Percentiles rank a stretch among this genome's conserved stretches.
These are phyloP conservation scores for Talaromyces sp. DNA, from an alignment of 2,329 filamentous ascomycete genomes.

Conservation along the genomic window DNA sequence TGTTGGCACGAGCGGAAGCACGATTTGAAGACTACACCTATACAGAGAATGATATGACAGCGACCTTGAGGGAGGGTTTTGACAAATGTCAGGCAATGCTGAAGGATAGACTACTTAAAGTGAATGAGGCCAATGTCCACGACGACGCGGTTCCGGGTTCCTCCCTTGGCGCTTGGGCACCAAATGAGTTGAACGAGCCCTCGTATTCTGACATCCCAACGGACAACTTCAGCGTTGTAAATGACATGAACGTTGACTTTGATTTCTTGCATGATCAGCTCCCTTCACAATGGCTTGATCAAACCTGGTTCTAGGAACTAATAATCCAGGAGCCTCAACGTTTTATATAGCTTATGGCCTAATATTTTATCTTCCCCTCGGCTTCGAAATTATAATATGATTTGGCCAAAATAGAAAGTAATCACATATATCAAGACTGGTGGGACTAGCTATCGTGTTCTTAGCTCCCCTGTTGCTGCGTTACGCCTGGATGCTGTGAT, in stretches of 20 bases:
- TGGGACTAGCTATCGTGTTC: neutral
- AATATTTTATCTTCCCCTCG: too few relatives aligned
- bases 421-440: too few relatives aligned
- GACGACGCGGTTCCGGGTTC: neutral
- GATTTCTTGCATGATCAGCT: slow-evolving; percentile 7
- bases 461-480: neutral
- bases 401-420: too few relatives aligned
- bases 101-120: neutral
- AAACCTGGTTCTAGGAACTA: neutral
- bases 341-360: too few relatives aligned
- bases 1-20: slow-evolving; percentile 24
- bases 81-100: neutral
- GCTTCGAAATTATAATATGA: too few relatives aligned
- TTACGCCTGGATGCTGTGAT: neutral
- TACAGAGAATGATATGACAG: neutral
- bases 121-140: neutral
- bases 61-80: neutral
- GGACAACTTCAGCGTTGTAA: neutral
- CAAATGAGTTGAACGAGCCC: neutral
- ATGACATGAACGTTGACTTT: neutral
- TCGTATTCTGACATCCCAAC: neutral
- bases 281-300: neutral
- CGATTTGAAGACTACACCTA: slow-evolving; percentile 13
- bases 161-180: neutral
- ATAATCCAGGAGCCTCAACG: too few relatives aligned